Evolutionary conservation across 371 early-diverging fungal species (phyloP).

Genomic region (Apophysomyces variabilis): DNA sequence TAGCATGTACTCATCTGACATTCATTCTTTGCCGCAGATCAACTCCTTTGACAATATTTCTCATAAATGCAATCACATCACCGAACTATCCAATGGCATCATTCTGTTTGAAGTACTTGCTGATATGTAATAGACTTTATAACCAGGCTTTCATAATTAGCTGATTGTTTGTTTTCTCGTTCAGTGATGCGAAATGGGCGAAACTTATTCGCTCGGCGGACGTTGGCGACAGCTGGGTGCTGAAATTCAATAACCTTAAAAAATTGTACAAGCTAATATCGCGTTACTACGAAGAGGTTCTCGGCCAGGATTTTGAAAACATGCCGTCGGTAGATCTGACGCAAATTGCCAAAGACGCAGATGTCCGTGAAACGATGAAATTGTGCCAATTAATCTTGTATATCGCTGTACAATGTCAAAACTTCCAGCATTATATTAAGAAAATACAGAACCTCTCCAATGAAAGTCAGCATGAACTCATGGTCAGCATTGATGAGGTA

Average conservation of each 20-base stretch:
- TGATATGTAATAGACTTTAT: conserved; percentile 68
- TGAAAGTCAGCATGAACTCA: conserved; percentile 78
- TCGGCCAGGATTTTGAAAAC: conserved; percentile 53
- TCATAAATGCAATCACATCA: conserved; percentile 57
- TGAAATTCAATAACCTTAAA: conserved; percentile 89
- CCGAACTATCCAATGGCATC: conserved; percentile 82
- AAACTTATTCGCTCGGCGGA: conserved; percentile 75
- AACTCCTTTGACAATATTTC: conserved; percentile 75
- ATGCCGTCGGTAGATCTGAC: conserved; percentile 74
- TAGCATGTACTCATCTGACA: conserved; percentile 2
- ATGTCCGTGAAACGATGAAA: conserved; percentile 73
- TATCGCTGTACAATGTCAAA: conserved; percentile 82
- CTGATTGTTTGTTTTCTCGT: conserved; percentile 3
- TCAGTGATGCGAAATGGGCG: conserved; percentile 90
- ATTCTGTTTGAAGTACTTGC: conserved; percentile 81
- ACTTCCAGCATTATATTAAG: conserved; percentile 78
- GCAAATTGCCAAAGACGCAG: conserved; percentile 81
- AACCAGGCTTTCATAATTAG: neutral
- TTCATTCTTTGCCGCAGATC: conserved; percentile 53
- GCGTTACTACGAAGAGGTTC: conserved; percentile 86
- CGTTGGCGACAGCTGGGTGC: conserved; percentile 91
- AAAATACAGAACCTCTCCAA: conserved; percentile 78
- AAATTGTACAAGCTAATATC: conserved; percentile 82
- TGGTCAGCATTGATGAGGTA: conserved; percentile 85
- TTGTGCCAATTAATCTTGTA: conserved; percentile 82